Base-by-base conservation (phyloP, 2,329 filamentous ascomycete genomes). In the Aspergillus glaucus region DNA sequence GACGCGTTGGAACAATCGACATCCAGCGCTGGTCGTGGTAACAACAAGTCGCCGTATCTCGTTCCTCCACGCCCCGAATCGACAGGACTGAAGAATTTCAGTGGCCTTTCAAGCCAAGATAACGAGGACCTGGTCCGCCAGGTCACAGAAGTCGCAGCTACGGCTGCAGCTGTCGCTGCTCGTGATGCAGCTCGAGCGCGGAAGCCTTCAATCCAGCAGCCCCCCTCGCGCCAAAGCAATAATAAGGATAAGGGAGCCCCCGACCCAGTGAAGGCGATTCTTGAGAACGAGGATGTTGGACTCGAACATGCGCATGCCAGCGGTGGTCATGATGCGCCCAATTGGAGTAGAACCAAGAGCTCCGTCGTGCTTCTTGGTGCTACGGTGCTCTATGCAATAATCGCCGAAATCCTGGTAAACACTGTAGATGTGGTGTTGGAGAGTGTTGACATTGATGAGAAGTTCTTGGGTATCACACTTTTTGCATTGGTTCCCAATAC, bases 401-500 rank as follows among this genome's bases (percentile, higher is more conserved):
- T 98, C 65, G 93, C 93, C 6, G 93, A 98, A 69, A 96, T 98
- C 47, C 74, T 98, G 5, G 94, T 98, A 39, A 88, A 95, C 67
- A 97, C 92, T 0, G 94, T 98, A 1, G 94, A 98, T 64, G 88
- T 93, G n/a, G 92, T 98, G 6, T 73, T 98, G 45, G 83, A 92
- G 55, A 91, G 87, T 54, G 86, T 94, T 47, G 84, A 90, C 45
- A 89, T 98, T 59, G 91, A 97, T 64, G 90, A 97, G 64, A 98
- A 98, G 68, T 97, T 98, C 70, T 74, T 98, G 49, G 93, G 93
- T 43, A 95, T 98, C 56, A 97, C 93, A 1, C 76, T 98, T 43
- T 98, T 98, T 68, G 92, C 94, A 5, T 77, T 98, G 54, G 94
- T 98, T 6, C 93, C 93, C 10, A 98, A 98, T 73, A 97, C 93